Evolutionary conservation across 345 rosid genomes (phyloP).

Genomic region (Brassica rapa): DNA sequence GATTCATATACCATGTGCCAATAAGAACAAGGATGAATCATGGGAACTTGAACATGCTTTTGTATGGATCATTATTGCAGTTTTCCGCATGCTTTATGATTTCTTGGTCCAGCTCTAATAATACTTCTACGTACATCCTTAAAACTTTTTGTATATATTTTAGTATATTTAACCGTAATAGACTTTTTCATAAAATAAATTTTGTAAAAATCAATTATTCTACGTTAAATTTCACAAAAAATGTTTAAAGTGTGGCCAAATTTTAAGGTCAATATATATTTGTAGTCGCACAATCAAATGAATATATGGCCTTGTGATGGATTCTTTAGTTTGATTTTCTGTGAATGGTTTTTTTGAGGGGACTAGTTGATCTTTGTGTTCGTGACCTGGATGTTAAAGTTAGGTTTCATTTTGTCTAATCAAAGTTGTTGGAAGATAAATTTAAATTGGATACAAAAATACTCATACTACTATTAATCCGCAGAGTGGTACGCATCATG

Average conservation of each 20-base stretch:
- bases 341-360: neutral
- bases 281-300: neutral
- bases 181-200: neutral
- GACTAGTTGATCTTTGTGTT: conserved; percentile 3
- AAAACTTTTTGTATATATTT: neutral
- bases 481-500: conserved; percentile 74
- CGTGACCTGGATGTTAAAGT: neutral
- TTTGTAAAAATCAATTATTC: neutral
- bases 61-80: conserved; percentile 26
- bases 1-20: conserved; percentile 23
- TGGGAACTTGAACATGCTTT: neutral
- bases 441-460: neutral
- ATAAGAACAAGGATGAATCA: conserved; percentile 10
- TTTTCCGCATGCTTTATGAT: conserved; percentile 17
- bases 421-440: conserved; percentile 17
- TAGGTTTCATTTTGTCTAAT: conserved; percentile 1
- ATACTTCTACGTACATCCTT: neutral
- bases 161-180: neutral
- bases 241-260: neutral
- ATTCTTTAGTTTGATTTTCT: neutral
- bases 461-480: conserved; percentile 48
- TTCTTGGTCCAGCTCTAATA: neutral
- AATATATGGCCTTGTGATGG: neutral
- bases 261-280: neutral
- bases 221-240: neutral